phyloP scores from a whole-genome alignment of 2,329 filamentous ascomycete species.

The Exophiala aquamarina region DNA sequence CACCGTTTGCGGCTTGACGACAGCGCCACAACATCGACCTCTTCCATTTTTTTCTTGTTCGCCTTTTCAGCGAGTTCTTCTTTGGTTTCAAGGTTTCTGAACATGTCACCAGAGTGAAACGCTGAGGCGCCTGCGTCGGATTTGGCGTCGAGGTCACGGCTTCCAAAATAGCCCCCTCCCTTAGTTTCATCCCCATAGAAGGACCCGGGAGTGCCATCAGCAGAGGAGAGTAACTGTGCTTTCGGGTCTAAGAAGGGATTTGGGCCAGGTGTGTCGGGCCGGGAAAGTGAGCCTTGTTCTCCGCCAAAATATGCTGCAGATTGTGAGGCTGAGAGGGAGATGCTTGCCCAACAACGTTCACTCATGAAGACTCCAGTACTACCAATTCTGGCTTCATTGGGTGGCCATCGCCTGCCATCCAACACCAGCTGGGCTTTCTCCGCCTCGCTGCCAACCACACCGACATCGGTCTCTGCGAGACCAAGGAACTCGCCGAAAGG shows the following conservation, averaged over 20 bases:
- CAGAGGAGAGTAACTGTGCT: constrained; percentile 53
- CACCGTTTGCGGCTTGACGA: constrained; percentile 84
- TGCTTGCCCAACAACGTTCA: constrained; percentile 91
- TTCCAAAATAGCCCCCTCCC: constrained; percentile 77
- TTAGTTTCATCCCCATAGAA: constrained; percentile 73
- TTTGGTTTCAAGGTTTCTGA: constrained; percentile 90
- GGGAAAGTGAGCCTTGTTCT: constrained; percentile 61
- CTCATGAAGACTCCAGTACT: constrained; percentile 94
- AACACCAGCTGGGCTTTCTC: constrained; percentile 91
- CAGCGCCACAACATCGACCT: constrained; percentile 80
- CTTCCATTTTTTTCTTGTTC: constrained; percentile 84
- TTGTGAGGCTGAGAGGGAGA: constrained; percentile 64
- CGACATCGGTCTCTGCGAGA: constrained; percentile 76
- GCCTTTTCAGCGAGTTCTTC: constrained; percentile 94
- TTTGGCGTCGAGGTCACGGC: constrained; percentile 74
- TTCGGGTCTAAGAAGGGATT: constrained; percentile 52
- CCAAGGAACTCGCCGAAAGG: constrained; percentile 95
- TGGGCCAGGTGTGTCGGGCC: constrained; percentile 54
- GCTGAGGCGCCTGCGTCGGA: constrained; percentile 93
- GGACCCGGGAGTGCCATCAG: constrained; percentile 54
- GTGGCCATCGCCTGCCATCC: constrained; percentile 88
- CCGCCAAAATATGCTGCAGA: constrained; percentile 54
- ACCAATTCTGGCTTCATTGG: constrained; percentile 85
- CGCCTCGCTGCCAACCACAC: constrained; percentile 85
- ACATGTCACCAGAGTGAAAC: constrained; percentile 93